Conservation (phyloP, 345 rosid genomes). For the Cardamine resedifolia region DNA sequence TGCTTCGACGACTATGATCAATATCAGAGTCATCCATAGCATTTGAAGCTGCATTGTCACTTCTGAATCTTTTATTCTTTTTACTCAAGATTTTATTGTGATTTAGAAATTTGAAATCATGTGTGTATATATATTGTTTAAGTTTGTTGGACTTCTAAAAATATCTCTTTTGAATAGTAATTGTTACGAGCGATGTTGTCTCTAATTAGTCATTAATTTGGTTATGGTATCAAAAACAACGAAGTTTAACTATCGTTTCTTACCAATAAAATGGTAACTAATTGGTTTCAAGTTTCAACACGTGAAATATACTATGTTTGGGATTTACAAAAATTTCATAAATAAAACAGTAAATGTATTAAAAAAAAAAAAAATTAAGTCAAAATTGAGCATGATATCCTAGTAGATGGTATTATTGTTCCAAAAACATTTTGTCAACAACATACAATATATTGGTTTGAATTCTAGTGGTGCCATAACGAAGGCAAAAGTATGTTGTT, state of each 20-base stretch:
- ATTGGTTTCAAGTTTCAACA: conserved; percentile 2
- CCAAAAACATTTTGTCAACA: background rate
- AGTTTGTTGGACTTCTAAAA: too few species aligned
- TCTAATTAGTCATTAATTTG: background rate
- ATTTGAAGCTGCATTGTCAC: too few species aligned
- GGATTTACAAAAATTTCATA: background rate
- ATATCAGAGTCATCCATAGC: background rate
- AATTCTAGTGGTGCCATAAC: background rate
- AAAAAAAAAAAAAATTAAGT: background rate
- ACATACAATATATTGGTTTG: background rate
- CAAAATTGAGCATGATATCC: background rate
- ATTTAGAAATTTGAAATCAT: too few species aligned
- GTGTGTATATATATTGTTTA: too few species aligned
- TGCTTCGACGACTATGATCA: background rate
- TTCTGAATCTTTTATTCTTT: too few species aligned
- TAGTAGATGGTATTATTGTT: background rate
- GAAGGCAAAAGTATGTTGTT: too few species aligned
- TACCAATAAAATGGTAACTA: background rate
- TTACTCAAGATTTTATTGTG: too few species aligned
- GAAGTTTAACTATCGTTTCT: background rate
- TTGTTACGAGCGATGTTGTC: background rate
- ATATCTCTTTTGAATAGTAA: background rate
- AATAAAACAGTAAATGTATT: background rate
- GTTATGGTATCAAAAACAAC: background rate
- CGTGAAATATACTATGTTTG: conserved; percentile 7